A percentile compares a stretch with the other conserved stretches of the same genome.
Conservation (phyloP, 169 alveolate species). For the Eimeria sp. region DNA sequence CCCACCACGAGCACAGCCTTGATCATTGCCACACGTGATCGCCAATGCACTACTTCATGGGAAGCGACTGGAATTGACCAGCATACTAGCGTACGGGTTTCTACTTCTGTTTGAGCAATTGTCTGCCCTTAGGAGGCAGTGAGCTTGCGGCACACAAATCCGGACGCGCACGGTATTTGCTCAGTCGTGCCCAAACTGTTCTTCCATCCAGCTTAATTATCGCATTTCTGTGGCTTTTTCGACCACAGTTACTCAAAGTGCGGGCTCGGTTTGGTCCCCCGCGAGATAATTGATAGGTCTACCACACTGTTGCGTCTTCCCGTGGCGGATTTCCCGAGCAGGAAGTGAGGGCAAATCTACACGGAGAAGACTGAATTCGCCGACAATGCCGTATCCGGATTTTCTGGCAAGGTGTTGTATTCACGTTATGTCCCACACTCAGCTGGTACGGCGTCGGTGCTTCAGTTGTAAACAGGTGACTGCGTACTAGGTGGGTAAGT, state of each 20-base stretch:
- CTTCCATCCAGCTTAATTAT: not conserved
- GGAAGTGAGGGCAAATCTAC: constrained; percentile 4
- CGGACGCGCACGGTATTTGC: not conserved
- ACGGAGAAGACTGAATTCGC: not conserved
- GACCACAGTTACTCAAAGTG: not conserved
- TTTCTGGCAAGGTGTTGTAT: not conserved
- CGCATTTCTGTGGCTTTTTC: not conserved
- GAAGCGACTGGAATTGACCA: not conserved
- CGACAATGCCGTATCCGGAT: not conserved
- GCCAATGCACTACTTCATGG: not conserved
- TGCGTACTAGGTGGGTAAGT: not conserved
- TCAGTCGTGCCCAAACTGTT: not conserved
- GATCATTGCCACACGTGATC: not conserved
- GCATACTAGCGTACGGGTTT: not conserved
- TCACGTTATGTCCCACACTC: not conserved
- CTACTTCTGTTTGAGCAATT: not conserved
- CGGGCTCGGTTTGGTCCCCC: not conserved
- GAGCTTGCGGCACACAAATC: not conserved
- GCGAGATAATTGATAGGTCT: not conserved
- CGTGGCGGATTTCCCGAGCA: not conserved
- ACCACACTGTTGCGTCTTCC: not conserved
- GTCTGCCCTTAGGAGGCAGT: not conserved
- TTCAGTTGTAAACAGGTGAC: not conserved
- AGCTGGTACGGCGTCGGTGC: not conserved
- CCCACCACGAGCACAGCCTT: not conserved